Evolutionary conservation across 1,139 yeast genomes (phyloP).

Genomic region (Zygosaccharomyces sapae): DNA sequence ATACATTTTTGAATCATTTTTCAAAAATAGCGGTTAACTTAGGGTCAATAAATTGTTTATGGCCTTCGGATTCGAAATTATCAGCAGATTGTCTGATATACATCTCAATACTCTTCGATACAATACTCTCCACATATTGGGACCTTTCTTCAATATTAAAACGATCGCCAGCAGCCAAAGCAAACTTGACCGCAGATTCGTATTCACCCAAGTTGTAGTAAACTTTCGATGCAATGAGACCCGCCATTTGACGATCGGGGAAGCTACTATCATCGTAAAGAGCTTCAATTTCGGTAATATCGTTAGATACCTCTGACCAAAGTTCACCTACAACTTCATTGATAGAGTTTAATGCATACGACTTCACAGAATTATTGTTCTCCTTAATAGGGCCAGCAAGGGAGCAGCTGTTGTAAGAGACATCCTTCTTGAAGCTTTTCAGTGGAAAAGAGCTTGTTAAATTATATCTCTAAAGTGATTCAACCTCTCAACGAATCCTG

Average conservation of each 20-base stretch:
- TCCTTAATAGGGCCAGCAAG: conserved; percentile 78
- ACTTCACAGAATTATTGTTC: conserved; percentile 69
- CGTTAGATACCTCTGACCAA: conserved; percentile 97
- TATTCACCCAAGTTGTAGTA: conserved; percentile 94
- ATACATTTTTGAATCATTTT: conserved; percentile 81
- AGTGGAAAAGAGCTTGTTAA: background rate
- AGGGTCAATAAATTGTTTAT: conserved; percentile 46
- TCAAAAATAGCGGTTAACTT: conserved; percentile 72
- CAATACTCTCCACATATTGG: conserved; percentile 91
- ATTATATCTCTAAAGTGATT: conserved; percentile 1
- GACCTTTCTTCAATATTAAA: conserved; percentile 69
- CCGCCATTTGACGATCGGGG: conserved; percentile 77
- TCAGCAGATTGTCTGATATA: conserved; percentile 65
- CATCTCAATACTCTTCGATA: conserved; percentile 83
- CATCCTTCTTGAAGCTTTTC: conserved; percentile 36
- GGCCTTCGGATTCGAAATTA: conserved; percentile 42
- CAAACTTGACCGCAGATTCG: conserved; percentile 83
- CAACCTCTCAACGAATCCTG: too few species aligned
- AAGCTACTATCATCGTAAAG: conserved; percentile 81
- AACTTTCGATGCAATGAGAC: conserved; percentile 87
- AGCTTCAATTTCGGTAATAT: conserved; percentile 79
- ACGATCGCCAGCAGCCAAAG: conserved; percentile 71
- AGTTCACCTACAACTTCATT: conserved; percentile 81
- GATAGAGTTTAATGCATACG: conserved; percentile 79
- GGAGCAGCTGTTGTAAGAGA: conserved; percentile 81